Percentiles rank a stretch among this genome's conserved stretches.
Conservation (phyloP, 2,329 filamentous ascomycete species). For the Venturia pyrina region DNA sequence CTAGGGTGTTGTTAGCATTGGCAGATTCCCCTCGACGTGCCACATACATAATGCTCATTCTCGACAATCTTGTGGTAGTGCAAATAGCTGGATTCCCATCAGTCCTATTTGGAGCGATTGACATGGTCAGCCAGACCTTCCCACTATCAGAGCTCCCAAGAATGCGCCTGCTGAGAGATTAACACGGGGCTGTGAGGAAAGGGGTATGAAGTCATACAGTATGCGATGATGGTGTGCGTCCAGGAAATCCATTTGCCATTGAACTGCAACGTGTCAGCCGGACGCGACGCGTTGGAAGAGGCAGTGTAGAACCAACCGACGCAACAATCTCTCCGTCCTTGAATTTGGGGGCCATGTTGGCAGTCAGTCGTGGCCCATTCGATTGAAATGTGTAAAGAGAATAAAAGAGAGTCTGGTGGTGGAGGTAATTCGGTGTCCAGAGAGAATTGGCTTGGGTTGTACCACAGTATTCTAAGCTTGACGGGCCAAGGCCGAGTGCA, state of each 20-base stretch:
- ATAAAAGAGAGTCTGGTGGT: constrained; percentile 11
- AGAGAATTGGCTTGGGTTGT: background rate
- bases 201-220: constrained; percentile 42
- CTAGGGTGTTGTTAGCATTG: constrained; percentile 20
- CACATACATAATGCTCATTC: constrained; percentile 73
- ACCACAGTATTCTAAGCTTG: no score
- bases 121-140: constrained; percentile 33
- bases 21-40: background rate
- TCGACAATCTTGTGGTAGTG: constrained; percentile 97
- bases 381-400: constrained; percentile 20
- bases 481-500: background rate
- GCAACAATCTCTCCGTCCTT: constrained; percentile 54
- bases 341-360: constrained; percentile 48
- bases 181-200: background rate
- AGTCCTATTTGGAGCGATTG: background rate
- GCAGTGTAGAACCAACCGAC: constrained; percentile 35
- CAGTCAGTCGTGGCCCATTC: constrained; percentile 16
- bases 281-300: constrained; percentile 12
- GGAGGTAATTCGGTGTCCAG: background rate
- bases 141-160: constrained; percentile 72
- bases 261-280: constrained; percentile 38
- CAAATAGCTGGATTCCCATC: constrained; percentile 42
- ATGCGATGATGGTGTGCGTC: constrained; percentile 74
- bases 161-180: constrained; percentile 55
- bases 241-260: constrained; percentile 88